Conservation (phyloP, 768 basidiomycete genomes). For the Amyloporia xantha region DNA sequence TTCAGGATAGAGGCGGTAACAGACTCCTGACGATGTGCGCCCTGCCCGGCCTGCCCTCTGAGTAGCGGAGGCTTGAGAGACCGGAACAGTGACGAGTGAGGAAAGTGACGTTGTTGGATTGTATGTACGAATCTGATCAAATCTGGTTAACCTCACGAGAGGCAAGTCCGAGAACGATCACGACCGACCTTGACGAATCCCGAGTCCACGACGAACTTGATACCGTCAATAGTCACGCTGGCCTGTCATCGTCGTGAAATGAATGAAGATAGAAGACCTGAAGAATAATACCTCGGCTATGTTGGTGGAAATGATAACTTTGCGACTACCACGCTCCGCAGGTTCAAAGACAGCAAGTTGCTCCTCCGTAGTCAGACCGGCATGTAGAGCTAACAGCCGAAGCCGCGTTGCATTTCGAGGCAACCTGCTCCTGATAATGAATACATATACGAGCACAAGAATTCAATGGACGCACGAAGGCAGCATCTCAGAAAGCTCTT, state of each 20-base stretch:
- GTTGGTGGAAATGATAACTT: constrained; percentile 91
- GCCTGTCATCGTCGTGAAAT: constrained; percentile 43
- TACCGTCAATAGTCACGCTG: constrained; percentile 93
- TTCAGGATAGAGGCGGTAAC: constrained; percentile 84
- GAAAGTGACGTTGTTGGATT: constrained; percentile 84
- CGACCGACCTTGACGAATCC: constrained; percentile 85
- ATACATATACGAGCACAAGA: background rate
- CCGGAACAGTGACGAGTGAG: constrained; percentile 75
- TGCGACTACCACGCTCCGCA: constrained; percentile 68
- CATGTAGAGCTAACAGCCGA: constrained; percentile 73
- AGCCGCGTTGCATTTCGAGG: constrained; percentile 52
- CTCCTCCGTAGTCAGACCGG: constrained; percentile 82
- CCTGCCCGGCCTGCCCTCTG: constrained; percentile 95
- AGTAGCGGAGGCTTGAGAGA: constrained; percentile 82
- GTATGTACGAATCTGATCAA: constrained; percentile 73
- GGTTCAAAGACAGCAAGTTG: constrained; percentile 83
- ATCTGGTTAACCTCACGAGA: background rate
- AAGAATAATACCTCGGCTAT: constrained; percentile 71
- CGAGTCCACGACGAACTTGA: constrained; percentile 89
- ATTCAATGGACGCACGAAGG: constrained; percentile 45
- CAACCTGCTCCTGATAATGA: constrained; percentile 31
- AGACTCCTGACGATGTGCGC: constrained; percentile 85
- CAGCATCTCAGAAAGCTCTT: constrained; percentile 71
- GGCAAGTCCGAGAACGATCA: background rate
- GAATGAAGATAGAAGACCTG: background rate